Base-by-base conservation (phyloP, 1,284 basidiomycete genomes). In the Meripilus lineatus region DNA sequence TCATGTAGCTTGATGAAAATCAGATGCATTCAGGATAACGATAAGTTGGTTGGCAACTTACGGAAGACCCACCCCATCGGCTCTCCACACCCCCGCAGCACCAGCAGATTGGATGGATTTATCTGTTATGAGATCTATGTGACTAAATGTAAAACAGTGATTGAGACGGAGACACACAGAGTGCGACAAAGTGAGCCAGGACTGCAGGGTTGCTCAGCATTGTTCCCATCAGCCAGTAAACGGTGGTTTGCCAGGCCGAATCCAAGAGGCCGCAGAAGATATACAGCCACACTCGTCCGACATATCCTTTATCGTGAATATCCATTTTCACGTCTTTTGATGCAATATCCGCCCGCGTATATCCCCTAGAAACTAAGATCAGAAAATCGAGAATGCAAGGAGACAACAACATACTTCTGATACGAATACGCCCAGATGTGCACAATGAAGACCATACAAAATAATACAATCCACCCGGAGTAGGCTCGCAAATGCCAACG, bases 341-440 rank as follows among this genome's bases (percentile, higher is more conserved):
- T 4, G 61, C 59, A 22, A 74, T 57, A 1, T 67, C 70, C 40
- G 61, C 71, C 15, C 84, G 75, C n/a, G 80, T 80, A 59, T 85
- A 86, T 26, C 73, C 51, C 59, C 82, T 83, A 48, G 15, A 24
- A 37, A 8, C 21, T 38, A 15, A n/a, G 21, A 37, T 26, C 32
- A 26, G 39, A 4, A 38, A 34, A 23, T n/a, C 38, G 38, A 24
- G 17, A 44, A 7, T 34, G 11, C 20, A 4, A 33, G 6, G 20
- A 23, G 25, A 34, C 7, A 25, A 33, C 4, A 5, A 62, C 65
- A 43, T 42, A 83, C 83, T 63, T 78, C 56, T 86, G 84, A 55
- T 85, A 86, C 58, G 79, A 75, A 58, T 77, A 86, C 0, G 68
- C 77, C 79, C 83, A 85, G 22, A 72, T 76, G 57, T 86, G 82